Evolutionary conservation across 306 rosid species (phyloP), one percentile per base, ranked within the genome.

Genomic region (Castanea crenata): DNA sequence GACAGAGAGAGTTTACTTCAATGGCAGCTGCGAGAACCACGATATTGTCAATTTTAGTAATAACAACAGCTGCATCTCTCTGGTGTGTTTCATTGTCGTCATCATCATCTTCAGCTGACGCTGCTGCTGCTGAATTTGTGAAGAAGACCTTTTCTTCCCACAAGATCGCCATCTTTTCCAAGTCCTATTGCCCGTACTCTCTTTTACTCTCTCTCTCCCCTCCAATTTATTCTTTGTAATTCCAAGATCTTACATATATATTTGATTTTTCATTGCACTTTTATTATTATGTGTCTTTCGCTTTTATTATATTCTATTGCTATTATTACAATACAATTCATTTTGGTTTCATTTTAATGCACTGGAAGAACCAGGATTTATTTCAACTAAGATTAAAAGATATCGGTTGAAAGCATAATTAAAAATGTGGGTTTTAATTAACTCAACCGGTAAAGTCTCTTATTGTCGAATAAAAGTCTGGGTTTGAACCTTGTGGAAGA

Each of bases 151-250:
- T 94, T 56, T 46, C 85, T 49, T 90, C 95, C 52, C 89, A 92
- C 91, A 83, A 85, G 38, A 88, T 92, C 83, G 97, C 86, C 84
- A 91, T 94, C 80, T 94, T 94, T 78, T 94, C 99, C 80, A 94
- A 94, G 82, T 90, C 99, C 80, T 94, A 94, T 76, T 94, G 99
- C 92, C 97, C 93, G 99, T 94, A 74, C 6, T 84, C 75, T 20
- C 44, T 15, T 34, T 25, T 77, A 18, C 67, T 58, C 69, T 82
- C 71, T 35, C 15, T 6, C 67, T n/a, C 46, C 8, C 20, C 54
- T 71, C 27, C 32, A 0, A 16, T 59, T 7, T 10, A 25, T 54
- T 34, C 5, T 13, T 34, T 74, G 21, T 57, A 52, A 20, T 55
- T 67, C 55, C 34, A 23, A n/a, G 59, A 20, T 27, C 31, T 5